Conservation (phyloP, 441 rosid genomes). For the Cnidoscolus chayamansa region DNA sequence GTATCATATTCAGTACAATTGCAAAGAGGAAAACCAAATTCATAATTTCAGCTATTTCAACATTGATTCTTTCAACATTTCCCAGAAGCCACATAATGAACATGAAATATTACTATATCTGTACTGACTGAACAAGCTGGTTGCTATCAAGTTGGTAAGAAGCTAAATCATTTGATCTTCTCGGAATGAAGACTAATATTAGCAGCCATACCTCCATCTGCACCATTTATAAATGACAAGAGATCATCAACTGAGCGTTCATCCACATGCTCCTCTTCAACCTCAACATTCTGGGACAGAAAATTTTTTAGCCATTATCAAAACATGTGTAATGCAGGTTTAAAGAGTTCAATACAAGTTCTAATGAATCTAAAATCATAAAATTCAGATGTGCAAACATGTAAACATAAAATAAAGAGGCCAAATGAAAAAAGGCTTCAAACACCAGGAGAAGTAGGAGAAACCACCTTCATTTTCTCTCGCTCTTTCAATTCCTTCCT, state of each 20-base stretch:
- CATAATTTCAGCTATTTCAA: slow-evolving; percentile 5
- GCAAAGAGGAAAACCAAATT: background rate
- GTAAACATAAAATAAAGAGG: background rate
- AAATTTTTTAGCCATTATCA: slow-evolving; percentile 5
- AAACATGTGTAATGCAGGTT: background rate
- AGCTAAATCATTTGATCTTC: slow-evolving; percentile 1
- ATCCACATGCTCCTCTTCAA: slow-evolving; percentile 70
- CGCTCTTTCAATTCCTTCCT: slow-evolving; percentile 60
- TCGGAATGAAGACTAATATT: background rate
- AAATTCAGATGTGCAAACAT: background rate
- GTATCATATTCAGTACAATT: slow-evolving; percentile 15
- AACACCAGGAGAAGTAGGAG: slow-evolving; percentile 5
- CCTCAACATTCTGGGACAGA: slow-evolving; percentile 52
- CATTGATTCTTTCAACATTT: background rate
- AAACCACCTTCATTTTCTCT: slow-evolving; percentile 49
- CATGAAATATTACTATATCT: background rate
- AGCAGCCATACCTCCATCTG: slow-evolving; percentile 45
- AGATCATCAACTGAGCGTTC: slow-evolving; percentile 94
- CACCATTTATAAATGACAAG: slow-evolving; percentile 78
- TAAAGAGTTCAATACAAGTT: background rate
- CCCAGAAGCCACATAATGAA: background rate
- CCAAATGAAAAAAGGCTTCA: background rate
- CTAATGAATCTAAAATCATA: background rate
- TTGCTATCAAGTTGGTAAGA: slow-evolving; percentile 11
- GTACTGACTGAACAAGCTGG: slow-evolving; percentile 6